Conservation (phyloP, 805 yeast species). For the Wilhelminamyces savonicus region DNA sequence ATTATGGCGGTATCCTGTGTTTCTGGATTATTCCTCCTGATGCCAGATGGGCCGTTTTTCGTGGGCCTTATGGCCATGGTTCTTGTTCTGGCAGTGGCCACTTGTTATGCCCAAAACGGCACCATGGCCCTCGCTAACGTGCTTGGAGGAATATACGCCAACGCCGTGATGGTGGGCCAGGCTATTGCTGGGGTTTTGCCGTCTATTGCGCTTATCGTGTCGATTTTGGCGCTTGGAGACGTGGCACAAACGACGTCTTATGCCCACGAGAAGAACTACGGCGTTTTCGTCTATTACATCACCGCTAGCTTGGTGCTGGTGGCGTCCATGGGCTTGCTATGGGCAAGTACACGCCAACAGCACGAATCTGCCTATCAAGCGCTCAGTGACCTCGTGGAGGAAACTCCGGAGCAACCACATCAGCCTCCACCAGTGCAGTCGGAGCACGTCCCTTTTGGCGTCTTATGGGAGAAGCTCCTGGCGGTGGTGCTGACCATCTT, state of each 20-base stretch:
- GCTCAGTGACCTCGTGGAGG: constrained; percentile 7
- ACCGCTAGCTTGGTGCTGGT: constrained; percentile 45
- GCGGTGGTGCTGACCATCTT: constrained; percentile 66
- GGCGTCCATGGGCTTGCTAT: constrained; percentile 35
- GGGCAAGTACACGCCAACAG: constrained; percentile 23
- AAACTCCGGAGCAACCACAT: too few relatives aligned
- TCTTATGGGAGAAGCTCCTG: constrained; percentile 57
- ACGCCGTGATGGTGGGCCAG: constrained; percentile 91
- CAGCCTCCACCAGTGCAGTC: too few relatives aligned
- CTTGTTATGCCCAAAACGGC: constrained; percentile 85
- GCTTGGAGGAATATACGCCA: constrained; percentile 71
- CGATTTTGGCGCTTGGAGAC: constrained; percentile 41
- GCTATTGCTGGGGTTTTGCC: constrained; percentile 94
- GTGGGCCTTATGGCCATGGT: constrained; percentile 56
- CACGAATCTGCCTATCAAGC: constrained; percentile 14
- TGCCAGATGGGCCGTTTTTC: constrained; percentile 42
- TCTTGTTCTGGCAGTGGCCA: constrained; percentile 61
- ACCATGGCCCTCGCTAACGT: constrained; percentile 80
- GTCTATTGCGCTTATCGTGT: constrained; percentile 56
- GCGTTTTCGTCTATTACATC: constrained; percentile 41
- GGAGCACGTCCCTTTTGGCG: constrained; percentile 50
- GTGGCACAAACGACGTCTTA: constrained; percentile 7
- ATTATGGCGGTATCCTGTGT: constrained; percentile 50
- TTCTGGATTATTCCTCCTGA: constrained; percentile 22
- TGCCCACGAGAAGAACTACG: constrained; percentile 26